These are phyloP conservation scores for Xylaria hypoxylon DNA, from an alignment of 2,329 filamentous ascomycete species.

Conservation along the genomic window DNA sequence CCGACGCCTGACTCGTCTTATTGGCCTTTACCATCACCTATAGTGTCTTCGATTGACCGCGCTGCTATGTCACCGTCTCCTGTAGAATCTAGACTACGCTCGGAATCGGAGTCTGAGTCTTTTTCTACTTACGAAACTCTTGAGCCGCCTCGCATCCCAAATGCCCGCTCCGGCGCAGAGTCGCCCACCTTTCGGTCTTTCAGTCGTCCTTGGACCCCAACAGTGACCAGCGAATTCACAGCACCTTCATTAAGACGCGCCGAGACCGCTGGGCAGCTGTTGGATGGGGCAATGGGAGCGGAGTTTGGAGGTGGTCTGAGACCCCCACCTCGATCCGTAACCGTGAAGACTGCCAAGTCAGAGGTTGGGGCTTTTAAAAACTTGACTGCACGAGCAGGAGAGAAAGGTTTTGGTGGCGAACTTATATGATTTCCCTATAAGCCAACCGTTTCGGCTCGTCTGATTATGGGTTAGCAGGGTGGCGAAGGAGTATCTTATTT, in stretches of 20 bases:
- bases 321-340: constrained; percentile 33
- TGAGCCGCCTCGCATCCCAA: constrained; percentile 35
- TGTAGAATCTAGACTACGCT: constrained; percentile 28
- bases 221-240: constrained; percentile 10
- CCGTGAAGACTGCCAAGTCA: constrained; percentile 17
- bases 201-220: constrained; percentile 42
- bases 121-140: constrained; percentile 25
- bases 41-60: constrained; percentile 35
- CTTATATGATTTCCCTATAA: constrained; percentile 23
- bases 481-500: constrained; percentile 3
- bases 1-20: constrained; percentile 37
- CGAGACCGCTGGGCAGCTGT: constrained; percentile 21
- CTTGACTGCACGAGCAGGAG: not conserved
- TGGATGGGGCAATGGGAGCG: not conserved
- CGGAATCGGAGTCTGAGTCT: constrained; percentile 29
- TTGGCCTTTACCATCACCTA: constrained; percentile 39
- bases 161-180: constrained; percentile 41
- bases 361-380: not conserved
- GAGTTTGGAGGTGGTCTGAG: constrained; percentile 26
- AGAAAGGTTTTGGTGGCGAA: not conserved
- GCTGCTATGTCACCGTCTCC: constrained; percentile 27
- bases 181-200: constrained; percentile 46
- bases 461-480: not conserved
- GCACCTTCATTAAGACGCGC: constrained; percentile 27
- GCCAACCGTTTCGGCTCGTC: not conserved